Conservation (phyloP, 495 filamentous ascomycete species). For the Penicillium simplicissimum region DNA sequence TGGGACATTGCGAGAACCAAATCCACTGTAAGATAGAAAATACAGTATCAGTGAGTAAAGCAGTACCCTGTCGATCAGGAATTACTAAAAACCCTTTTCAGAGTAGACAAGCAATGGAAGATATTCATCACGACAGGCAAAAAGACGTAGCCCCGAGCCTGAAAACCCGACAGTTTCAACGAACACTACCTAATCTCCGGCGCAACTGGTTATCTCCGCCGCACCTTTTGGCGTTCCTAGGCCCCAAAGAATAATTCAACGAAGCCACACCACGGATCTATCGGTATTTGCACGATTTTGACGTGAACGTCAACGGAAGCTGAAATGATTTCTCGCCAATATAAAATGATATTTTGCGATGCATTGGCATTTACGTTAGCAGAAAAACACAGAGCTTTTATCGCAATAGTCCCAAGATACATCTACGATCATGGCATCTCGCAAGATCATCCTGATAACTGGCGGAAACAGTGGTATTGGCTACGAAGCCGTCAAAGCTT, state of each 20-base stretch:
- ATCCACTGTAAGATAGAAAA: background rate
- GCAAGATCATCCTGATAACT: constrained; percentile 12
- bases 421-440: constrained; percentile 9
- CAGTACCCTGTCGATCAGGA: too few species aligned
- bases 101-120: too few species aligned
- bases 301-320: background rate
- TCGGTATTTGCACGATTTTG: constrained; percentile 12
- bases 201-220: constrained; percentile 7
- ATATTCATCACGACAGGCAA: too few species aligned
- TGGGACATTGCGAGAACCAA: background rate
- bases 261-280: constrained; percentile 2
- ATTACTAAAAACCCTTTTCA: too few species aligned
- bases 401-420: background rate
- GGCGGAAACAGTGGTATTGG: constrained; percentile 21
- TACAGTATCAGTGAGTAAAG: background rate
- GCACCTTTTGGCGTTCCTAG: background rate
- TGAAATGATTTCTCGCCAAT: background rate
- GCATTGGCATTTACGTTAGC: too few species aligned
- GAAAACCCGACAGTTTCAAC: background rate
- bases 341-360: background rate
- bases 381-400: too few species aligned
- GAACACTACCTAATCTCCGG: background rate
- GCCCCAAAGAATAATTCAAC: too few species aligned
- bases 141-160: background rate
- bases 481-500: constrained; percentile 19